Percentiles rank a stretch among this genome's conserved stretches.
phyloP scores from a whole-genome alignment of 768 basidiomycete genomes.

The Grammothele lineata region DNA sequence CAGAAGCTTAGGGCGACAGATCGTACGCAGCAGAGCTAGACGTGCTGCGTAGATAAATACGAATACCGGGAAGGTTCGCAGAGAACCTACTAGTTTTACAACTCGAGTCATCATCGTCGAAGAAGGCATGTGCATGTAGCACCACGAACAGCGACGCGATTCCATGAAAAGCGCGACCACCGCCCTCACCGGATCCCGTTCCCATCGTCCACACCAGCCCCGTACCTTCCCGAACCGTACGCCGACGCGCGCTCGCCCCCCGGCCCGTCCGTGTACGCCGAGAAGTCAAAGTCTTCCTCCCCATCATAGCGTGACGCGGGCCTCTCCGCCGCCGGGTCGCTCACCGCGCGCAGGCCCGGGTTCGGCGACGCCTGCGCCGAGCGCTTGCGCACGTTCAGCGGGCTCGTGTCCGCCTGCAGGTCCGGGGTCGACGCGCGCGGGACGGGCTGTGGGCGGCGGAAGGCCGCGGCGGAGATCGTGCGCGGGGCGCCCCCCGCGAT shows the following conservation, averaged over 20 bases:
- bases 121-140: too few relatives aligned
- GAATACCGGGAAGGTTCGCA: too few relatives aligned
- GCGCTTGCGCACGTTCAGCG: constrained; percentile 46
- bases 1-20: not conserved
- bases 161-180: too few relatives aligned
- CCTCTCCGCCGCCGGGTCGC: constrained; percentile 2
- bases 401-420: constrained; percentile 38
- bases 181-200: not conserved
- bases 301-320: constrained; percentile 25
- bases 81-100: too few relatives aligned
- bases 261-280: constrained; percentile 42
- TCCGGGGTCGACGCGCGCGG: constrained; percentile 14
- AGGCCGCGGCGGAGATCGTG: constrained; percentile 75
- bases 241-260: constrained; percentile 20
- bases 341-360: constrained; percentile 16
- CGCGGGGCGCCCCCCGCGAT: constrained; percentile 31
- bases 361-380: constrained; percentile 44
- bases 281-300: constrained; percentile 52
- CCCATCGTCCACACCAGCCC: constrained; percentile 40
- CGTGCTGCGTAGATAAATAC: too few relatives aligned
- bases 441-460: constrained; percentile 46
- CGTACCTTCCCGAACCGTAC: constrained; percentile 42
- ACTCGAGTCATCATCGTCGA: too few relatives aligned
- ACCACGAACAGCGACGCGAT: too few relatives aligned
- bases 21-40: too few relatives aligned